Evolutionary conservation across 2,329 filamentous ascomycete species (phyloP).

Genomic region (Stachybotrys echinatus): DNA sequence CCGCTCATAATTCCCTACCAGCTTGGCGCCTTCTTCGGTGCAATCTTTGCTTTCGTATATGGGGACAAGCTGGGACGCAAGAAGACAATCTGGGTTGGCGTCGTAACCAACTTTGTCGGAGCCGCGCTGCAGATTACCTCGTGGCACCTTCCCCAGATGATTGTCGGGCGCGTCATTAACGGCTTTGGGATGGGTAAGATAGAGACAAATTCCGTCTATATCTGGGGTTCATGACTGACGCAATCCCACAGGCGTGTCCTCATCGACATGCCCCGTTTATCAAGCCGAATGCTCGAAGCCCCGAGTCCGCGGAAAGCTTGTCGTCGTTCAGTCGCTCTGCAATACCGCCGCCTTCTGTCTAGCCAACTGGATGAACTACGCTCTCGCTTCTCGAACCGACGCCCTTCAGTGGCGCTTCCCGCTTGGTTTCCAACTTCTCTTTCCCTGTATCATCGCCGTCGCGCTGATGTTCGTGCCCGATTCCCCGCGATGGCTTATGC

Average conservation of each 20-base stretch:
- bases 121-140: slow-evolving; percentile 26
- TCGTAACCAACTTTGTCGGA: slow-evolving; percentile 25
- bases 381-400: slow-evolving; percentile 26
- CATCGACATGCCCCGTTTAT: slow-evolving; percentile 27
- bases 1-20: slow-evolving; percentile 5
- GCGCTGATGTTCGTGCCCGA: not conserved
- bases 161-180: slow-evolving; percentile 34
- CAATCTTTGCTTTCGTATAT: slow-evolving; percentile 19
- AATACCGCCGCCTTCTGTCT: slow-evolving; percentile 38
- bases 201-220: not conserved
- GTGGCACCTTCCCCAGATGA: slow-evolving; percentile 32
- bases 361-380: slow-evolving; percentile 43
- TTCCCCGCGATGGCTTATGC: not conserved
- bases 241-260: slow-evolving; percentile 7
- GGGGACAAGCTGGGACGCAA: slow-evolving; percentile 27
- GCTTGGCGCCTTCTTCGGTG: slow-evolving; percentile 27
- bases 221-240: not conserved
- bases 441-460: not conserved
- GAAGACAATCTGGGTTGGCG: slow-evolving; percentile 23
- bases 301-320: slow-evolving; percentile 35
- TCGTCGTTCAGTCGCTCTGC: slow-evolving; percentile 34
- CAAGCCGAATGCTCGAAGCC: slow-evolving; percentile 25
- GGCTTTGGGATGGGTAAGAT: slow-evolving; percentile 30
- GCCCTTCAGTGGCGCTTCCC: slow-evolving; percentile 18
- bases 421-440: not conserved